These are phyloP conservation scores for Silene conica DNA, from an alignment of 148 eudicot genomes.

Conservation along the genomic window DNA sequence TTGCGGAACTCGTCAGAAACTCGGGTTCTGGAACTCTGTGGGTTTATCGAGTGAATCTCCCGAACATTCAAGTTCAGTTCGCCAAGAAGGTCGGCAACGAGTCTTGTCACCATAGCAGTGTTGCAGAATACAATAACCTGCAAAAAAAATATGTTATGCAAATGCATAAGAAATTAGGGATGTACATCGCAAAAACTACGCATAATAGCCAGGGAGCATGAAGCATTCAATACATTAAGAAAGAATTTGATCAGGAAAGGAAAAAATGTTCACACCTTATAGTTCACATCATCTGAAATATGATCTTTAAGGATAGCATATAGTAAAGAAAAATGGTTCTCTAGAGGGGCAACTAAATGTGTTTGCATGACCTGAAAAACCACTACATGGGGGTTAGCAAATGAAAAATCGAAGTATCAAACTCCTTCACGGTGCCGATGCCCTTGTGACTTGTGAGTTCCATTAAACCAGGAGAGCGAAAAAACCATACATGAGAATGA, in stretches of 20 bases:
- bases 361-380: conserved; percentile 74
- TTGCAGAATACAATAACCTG: conserved; percentile 98
- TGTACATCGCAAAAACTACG: background rate
- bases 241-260: background rate
- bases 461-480: background rate
- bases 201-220: background rate
- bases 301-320: conserved; percentile 81
- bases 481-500: conserved; percentile 60
- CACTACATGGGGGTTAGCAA: conserved; percentile 10
- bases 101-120: conserved; percentile 95
- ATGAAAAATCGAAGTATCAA: background rate
- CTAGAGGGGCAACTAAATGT: conserved; percentile 82
- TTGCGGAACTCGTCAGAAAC: conserved; percentile 86
- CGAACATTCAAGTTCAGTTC: conserved; percentile 88
- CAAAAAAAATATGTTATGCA: conserved; percentile 8
- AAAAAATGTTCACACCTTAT: conserved; percentile 85
- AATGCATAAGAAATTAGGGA: background rate
- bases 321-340: conserved; percentile 69
- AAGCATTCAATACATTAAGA: background rate
- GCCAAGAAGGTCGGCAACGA: conserved; percentile 84
- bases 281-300: conserved; percentile 80
- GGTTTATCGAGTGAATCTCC: conserved; percentile 94
- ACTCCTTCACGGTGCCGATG: background rate
- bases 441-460: background rate
- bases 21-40: conserved; percentile 85